A percentile compares a stretch with the other conserved stretches of the same genome.
Conservation (phyloP, 2,329 filamentous ascomycete genomes). For the Bisporella sp. region DNA sequence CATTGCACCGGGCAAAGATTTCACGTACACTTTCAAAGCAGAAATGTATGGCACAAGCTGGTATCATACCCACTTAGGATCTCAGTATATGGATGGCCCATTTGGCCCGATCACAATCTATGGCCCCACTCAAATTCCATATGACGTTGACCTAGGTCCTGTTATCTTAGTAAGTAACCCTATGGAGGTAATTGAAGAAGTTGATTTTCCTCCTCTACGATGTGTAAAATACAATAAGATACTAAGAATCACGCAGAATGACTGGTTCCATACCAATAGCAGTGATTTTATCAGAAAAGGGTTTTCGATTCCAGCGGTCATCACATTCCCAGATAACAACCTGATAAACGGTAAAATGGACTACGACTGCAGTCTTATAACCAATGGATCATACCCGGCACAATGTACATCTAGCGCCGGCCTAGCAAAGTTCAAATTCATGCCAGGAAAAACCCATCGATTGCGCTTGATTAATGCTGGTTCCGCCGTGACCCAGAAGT, state of each 20-base stretch:
- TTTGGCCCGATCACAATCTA: slow-evolving; percentile 56
- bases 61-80: slow-evolving; percentile 55
- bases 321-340: slow-evolving; percentile 27
- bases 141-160: slow-evolving; percentile 56
- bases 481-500: slow-evolving; percentile 39
- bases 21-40: slow-evolving; percentile 24
- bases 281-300: slow-evolving; percentile 39
- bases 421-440: slow-evolving; percentile 32
- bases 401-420: slow-evolving; percentile 19
- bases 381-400: slow-evolving; percentile 14
- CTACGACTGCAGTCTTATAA: slow-evolving; percentile 19
- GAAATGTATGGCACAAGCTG: slow-evolving; percentile 41
- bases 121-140: slow-evolving; percentile 48
- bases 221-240: too few species aligned
- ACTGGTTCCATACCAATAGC: slow-evolving; percentile 38
- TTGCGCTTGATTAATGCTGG: slow-evolving; percentile 42
- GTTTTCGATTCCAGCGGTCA: slow-evolving; percentile 29
- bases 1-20: slow-evolving; percentile 42
- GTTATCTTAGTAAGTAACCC: slow-evolving; percentile 26
- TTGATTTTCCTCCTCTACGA: too few species aligned
- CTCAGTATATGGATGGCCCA: slow-evolving; percentile 42
- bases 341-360: slow-evolving; percentile 28
- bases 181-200: too few species aligned
- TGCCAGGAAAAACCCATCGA: slow-evolving; percentile 36
- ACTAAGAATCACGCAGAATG: slow-evolving; percentile 7